Percentiles rank a stretch among this genome's conserved stretches.
These are phyloP conservation scores for Chenopodium berlandieri DNA, from an alignment of 148 eudicot genomes.

Conservation along the genomic window DNA sequence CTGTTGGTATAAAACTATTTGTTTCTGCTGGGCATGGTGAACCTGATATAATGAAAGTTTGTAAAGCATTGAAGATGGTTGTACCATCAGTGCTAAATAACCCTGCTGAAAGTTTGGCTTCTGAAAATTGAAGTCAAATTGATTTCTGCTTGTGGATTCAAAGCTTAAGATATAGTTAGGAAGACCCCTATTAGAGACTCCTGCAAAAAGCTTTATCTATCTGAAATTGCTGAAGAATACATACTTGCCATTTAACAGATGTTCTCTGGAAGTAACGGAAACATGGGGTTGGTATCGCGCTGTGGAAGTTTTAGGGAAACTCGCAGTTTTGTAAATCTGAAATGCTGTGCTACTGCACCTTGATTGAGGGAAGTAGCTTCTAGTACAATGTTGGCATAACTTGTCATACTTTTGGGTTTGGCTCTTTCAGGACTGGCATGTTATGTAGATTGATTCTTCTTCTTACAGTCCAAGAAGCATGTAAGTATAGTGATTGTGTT, in stretches of 20 bases:
- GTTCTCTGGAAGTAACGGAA: background rate
- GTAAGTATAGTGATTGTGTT: no score
- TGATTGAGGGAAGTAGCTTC: background rate
- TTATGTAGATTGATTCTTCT: no score
- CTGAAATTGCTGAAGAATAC: background rate
- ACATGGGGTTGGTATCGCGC: background rate
- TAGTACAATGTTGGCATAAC: background rate
- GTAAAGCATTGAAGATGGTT: constrained; percentile 57
- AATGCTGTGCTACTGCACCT: background rate
- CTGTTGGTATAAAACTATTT: constrained; percentile 67
- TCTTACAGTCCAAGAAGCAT: no score
- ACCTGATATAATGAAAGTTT: constrained; percentile 61
- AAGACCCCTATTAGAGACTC: background rate
- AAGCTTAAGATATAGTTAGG: background rate
- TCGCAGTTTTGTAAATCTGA: background rate
- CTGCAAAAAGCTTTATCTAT: background rate
- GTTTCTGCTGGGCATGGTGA: constrained; percentile 87
- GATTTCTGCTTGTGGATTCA: background rate
- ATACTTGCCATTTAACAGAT: background rate
- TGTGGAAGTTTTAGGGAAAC: background rate
- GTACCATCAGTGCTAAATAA: constrained; percentile 40
- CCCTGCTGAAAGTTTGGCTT: background rate
- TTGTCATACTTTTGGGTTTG: constrained; percentile 6
- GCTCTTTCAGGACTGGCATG: background rate
- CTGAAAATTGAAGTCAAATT: background rate